These are phyloP conservation scores for Clonostachys rhizophaga DNA, from an alignment of 2,329 filamentous ascomycete genomes.

Conservation along the genomic window DNA sequence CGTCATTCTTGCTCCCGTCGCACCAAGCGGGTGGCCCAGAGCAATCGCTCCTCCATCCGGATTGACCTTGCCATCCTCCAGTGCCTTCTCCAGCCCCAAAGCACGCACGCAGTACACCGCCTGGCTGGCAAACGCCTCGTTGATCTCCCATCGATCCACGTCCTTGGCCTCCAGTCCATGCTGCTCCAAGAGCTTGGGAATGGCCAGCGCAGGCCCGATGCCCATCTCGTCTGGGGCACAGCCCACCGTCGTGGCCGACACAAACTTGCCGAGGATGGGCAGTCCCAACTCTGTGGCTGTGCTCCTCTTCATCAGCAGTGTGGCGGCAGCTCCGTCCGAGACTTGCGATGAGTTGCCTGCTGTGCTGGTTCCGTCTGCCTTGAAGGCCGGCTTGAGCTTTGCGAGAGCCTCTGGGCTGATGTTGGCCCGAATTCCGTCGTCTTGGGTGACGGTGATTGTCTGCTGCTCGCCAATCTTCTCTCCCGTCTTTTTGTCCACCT, in stretches of 20 bases:
- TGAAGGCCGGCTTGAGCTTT: slow-evolving; percentile 83
- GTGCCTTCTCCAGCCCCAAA: slow-evolving; percentile 59
- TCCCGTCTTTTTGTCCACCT: slow-evolving; percentile 54
- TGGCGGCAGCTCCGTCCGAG: slow-evolving; percentile 80
- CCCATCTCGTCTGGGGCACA: slow-evolving; percentile 93
- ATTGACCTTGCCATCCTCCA: slow-evolving; percentile 70
- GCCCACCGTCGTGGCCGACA: slow-evolving; percentile 69
- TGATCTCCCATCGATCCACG: slow-evolving; percentile 87
- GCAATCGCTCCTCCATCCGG: slow-evolving; percentile 87
- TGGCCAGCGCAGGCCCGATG: slow-evolving; percentile 79
- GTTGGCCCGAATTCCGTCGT: slow-evolving; percentile 76
- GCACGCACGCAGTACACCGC: slow-evolving; percentile 66
- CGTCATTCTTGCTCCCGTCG: slow-evolving; percentile 75
- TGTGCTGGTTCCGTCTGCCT: slow-evolving; percentile 67
- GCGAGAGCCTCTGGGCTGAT: slow-evolving; percentile 67
- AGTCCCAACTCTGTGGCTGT: slow-evolving; percentile 73
- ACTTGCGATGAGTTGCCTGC: slow-evolving; percentile 87
- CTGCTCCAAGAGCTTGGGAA: slow-evolving; percentile 72
- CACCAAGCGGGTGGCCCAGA: slow-evolving; percentile 81
- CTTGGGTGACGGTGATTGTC: slow-evolving; percentile 63
- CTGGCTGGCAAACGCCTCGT: slow-evolving; percentile 73
- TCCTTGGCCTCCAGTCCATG: slow-evolving; percentile 64
- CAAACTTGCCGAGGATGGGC: slow-evolving; percentile 77
- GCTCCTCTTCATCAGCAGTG: slow-evolving; percentile 78
- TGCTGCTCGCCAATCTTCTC: slow-evolving; percentile 50